Evolutionary conservation across 1,139 yeast genomes (phyloP).

Genomic region (Ashbya aceris): DNA sequence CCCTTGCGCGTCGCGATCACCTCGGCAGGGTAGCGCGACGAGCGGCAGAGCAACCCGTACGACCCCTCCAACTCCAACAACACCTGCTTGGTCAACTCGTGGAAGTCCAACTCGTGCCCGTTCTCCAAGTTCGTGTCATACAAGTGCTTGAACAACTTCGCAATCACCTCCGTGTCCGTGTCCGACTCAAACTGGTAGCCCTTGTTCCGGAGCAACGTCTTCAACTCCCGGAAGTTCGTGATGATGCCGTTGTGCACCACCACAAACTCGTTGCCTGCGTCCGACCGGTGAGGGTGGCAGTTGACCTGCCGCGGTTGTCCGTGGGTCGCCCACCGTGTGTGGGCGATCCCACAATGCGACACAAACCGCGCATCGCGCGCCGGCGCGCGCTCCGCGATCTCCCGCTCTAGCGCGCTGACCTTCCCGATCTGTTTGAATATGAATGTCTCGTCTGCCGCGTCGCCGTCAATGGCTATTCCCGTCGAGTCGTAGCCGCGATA

Average conservation of each 20-base stretch:
- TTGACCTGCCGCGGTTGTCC: slow-evolving; percentile 81
- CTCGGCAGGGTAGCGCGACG: slow-evolving; percentile 90
- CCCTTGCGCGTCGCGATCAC: slow-evolving; percentile 97
- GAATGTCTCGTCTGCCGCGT: slow-evolving; percentile 50
- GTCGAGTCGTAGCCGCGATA: slow-evolving; percentile 98
- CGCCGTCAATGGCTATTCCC: slow-evolving; percentile 93
- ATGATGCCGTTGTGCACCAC: slow-evolving; percentile 98
- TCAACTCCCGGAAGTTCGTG: slow-evolving; percentile 87
- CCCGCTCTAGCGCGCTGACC: slow-evolving; percentile 70
- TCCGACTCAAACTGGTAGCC: slow-evolving; percentile 84
- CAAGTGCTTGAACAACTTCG: slow-evolving; percentile 84
- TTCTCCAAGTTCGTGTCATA: slow-evolving; percentile 69
- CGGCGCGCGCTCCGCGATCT: slow-evolving; percentile 46
- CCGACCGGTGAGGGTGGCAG: slow-evolving; percentile 97
- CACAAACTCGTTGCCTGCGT: slow-evolving; percentile 68
- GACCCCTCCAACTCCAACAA: slow-evolving; percentile 94
- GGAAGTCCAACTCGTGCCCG: slow-evolving; percentile 70
- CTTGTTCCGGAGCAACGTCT: slow-evolving; percentile 67
- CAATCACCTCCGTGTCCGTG: slow-evolving; percentile 97
- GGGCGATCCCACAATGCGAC: slow-evolving; percentile 94
- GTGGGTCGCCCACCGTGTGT: slow-evolving; percentile 99
- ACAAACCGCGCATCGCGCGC: slow-evolving; percentile 58
- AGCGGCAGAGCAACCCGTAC: slow-evolving; percentile 88
- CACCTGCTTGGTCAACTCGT: slow-evolving; percentile 87
- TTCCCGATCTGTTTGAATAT: slow-evolving; percentile 86